Conservation (phyloP, 2,329 filamentous ascomycete genomes). For the Plenodomus tracheiphilus region DNA sequence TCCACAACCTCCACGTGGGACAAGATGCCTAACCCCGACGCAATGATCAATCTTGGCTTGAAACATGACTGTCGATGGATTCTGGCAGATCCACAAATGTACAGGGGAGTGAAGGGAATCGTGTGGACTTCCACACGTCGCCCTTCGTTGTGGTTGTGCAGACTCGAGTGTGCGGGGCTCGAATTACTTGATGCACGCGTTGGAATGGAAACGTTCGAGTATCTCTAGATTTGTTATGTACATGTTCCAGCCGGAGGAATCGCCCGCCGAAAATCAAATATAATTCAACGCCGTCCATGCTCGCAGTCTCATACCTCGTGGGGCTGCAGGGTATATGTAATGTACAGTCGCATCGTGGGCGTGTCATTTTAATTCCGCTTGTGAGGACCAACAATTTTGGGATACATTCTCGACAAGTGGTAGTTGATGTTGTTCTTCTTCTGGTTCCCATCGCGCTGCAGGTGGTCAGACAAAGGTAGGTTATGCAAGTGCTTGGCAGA, state of each 20-base stretch:
- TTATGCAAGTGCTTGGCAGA: constrained; percentile 21
- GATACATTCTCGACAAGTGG: constrained; percentile 78
- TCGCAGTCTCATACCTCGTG: constrained; percentile 1
- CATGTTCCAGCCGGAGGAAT: neutral
- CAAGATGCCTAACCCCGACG: constrained; percentile 5
- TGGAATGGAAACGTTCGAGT: neutral
- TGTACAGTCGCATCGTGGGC: constrained; percentile 23
- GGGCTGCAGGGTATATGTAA: constrained; percentile 22
- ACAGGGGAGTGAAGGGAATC: too few relatives aligned
- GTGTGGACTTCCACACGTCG: too few relatives aligned
- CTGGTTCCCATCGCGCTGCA: constrained; percentile 58
- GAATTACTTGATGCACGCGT: neutral
- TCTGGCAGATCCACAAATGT: too few relatives aligned
- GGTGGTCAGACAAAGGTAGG: constrained; percentile 8
- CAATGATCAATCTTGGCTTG: too few relatives aligned
- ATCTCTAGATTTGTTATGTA: neutral
- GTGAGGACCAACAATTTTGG: constrained; percentile 71
- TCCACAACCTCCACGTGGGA: constrained; percentile 8
- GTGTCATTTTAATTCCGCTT: constrained; percentile 59
- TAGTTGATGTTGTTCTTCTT: constrained; percentile 88
- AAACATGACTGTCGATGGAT: too few relatives aligned
- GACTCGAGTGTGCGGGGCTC: neutral
- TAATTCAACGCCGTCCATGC: constrained; percentile 19
- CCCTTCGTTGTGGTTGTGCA: too few relatives aligned
- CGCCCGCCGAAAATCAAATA: neutral